Evolutionary conservation across 2,329 filamentous ascomycete genomes (phyloP).

Genomic region (Cladophialophora exuberans): DNA sequence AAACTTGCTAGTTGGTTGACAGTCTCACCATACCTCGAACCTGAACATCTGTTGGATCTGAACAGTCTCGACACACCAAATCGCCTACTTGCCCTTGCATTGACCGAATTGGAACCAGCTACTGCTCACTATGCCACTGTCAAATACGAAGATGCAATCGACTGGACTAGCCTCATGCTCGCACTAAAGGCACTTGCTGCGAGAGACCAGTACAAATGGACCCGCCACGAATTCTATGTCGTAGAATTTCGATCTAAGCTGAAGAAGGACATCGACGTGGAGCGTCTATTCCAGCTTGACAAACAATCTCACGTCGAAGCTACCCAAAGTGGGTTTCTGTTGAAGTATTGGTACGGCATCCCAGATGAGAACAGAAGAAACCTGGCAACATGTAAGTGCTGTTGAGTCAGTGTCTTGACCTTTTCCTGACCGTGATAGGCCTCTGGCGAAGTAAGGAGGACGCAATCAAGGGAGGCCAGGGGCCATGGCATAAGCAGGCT

Average conservation of each 20-base stretch:
- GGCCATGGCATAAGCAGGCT: constrained; percentile 61
- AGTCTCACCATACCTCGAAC: constrained; percentile 75
- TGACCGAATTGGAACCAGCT: constrained; percentile 65
- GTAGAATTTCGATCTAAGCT: constrained; percentile 81
- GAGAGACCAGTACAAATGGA: constrained; percentile 59
- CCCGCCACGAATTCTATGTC: constrained; percentile 72
- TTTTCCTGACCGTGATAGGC: constrained; percentile 52
- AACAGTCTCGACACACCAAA: constrained; percentile 66
- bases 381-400: constrained; percentile 72
- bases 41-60: constrained; percentile 73
- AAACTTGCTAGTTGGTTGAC: constrained; percentile 49
- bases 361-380: constrained; percentile 73
- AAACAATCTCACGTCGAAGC: constrained; percentile 80
- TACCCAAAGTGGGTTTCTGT: constrained; percentile 73
- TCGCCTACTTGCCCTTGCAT: constrained; percentile 70
- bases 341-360: constrained; percentile 92
- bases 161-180: constrained; percentile 69
- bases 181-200: constrained; percentile 58
- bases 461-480: constrained; percentile 62
- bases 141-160: constrained; percentile 74
- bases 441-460: constrained; percentile 64
- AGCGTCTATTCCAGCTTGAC: constrained; percentile 72
- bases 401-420: background rate
- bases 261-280: constrained; percentile 66
- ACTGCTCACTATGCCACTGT: constrained; percentile 76